Conservation (phyloP, 176 grass and related monocot genomes). For the Pharus latifolius region DNA sequence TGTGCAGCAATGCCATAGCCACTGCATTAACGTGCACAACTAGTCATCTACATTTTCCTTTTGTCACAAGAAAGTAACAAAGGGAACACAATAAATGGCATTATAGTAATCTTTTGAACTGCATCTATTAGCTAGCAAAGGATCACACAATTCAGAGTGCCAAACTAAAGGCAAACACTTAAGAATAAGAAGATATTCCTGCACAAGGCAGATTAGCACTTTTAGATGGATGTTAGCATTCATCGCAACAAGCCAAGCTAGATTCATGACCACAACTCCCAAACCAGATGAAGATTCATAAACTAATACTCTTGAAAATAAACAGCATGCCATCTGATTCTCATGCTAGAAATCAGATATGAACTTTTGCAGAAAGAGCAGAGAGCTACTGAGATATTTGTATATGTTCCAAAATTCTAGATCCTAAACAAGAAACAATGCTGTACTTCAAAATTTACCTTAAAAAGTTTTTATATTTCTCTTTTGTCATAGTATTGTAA, state of each 20-base stretch:
- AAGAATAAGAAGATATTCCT: background rate
- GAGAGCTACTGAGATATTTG: background rate
- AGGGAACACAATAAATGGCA: background rate
- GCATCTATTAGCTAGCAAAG: background rate
- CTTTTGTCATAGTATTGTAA: background rate
- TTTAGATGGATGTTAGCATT: background rate
- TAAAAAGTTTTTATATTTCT: background rate
- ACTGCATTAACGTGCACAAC: conserved; percentile 69
- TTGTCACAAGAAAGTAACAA: conserved; percentile 22
- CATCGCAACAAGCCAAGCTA: background rate
- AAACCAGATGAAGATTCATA: background rate
- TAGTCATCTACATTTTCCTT: conserved; percentile 29
- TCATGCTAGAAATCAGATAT: conserved; percentile 6
- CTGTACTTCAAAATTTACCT: background rate
- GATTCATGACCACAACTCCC: background rate
- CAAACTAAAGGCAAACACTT: background rate
- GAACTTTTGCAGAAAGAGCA: background rate
- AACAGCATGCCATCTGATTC: background rate
- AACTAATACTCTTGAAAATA: background rate
- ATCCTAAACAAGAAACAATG: background rate
- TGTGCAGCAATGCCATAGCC: conserved; percentile 99
- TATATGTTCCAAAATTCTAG: background rate
- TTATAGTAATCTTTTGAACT: conserved; percentile 4
- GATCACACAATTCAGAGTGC: conserved; percentile 15
- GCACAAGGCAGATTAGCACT: background rate